phyloP scores from a whole-genome alignment of 257 asterid genomes.

The Petunia axillaris region DNA sequence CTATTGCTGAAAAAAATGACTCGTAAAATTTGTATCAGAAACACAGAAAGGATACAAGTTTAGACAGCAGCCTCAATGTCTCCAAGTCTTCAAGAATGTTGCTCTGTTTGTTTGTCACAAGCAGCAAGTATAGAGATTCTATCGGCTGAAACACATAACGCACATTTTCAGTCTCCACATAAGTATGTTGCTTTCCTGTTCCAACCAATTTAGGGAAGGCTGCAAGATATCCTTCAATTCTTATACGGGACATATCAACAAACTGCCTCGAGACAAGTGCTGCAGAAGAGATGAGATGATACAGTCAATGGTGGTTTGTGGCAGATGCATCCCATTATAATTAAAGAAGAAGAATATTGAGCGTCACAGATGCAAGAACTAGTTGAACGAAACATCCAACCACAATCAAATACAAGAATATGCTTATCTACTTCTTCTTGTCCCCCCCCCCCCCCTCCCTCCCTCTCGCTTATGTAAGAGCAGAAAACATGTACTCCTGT shows the following conservation, averaged over 20 bases:
- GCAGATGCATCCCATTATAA: background rate
- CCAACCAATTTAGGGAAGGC: conserved; percentile 93
- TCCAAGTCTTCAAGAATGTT: conserved; percentile 91
- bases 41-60: conserved; percentile 68
- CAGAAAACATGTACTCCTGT: background rate
- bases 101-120: conserved; percentile 90
- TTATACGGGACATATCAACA: conserved; percentile 88
- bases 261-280: conserved; percentile 92
- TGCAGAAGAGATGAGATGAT: conserved; percentile 40
- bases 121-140: conserved; percentile 80
- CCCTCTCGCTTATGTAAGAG: background rate
- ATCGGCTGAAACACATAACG: conserved; percentile 92
- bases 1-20: background rate
- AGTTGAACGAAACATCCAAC: background rate
- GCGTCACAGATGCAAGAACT: background rate
- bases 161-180: conserved; percentile 84
- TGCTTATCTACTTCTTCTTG: background rate
- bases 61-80: conserved; percentile 81
- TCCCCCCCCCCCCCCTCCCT: too few relatives aligned
- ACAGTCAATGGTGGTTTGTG: conserved; percentile 31
- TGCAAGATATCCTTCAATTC: conserved; percentile 94
- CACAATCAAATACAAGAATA: background rate
- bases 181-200: conserved; percentile 86
- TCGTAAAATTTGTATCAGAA: background rate
- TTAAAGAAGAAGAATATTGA: background rate